A percentile compares a stretch with the other conserved stretches of the same genome.
These are phyloP conservation scores for Blastobotrys serpentis DNA, from an alignment of 1,139 yeast species.

Conservation along the genomic window DNA sequence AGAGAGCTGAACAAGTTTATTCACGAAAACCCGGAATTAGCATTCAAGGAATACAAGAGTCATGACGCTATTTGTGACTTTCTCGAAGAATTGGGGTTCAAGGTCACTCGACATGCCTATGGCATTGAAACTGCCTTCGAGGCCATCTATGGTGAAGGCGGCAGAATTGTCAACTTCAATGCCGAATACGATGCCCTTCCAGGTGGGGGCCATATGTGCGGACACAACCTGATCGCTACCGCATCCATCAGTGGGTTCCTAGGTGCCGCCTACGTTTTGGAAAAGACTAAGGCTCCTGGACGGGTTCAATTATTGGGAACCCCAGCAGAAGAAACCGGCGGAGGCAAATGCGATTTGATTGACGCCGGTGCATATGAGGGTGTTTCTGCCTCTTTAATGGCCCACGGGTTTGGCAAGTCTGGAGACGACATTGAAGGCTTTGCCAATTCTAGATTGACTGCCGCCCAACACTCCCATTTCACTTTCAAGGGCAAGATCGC, in stretches of 20 bases:
- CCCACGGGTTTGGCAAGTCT: constrained; percentile 22
- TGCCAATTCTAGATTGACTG: constrained; percentile 4
- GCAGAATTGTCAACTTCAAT: constrained; percentile 14
- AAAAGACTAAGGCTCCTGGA: constrained; percentile 28
- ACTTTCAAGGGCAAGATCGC: constrained; percentile 16
- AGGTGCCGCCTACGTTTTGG: constrained; percentile 26
- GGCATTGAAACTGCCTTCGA: constrained; percentile 18
- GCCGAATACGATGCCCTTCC: constrained; percentile 31
- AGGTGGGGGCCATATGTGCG: constrained; percentile 35
- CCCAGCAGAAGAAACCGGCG: constrained; percentile 35
- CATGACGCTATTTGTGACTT: constrained; percentile 18
- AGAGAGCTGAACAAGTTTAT: constrained; percentile 13
- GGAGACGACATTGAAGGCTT: background rate
- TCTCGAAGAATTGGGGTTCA: constrained; percentile 13
- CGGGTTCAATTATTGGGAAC: constrained; percentile 32
- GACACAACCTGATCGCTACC: constrained; percentile 33
- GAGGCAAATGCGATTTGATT: constrained; percentile 30
- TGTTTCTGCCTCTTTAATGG: constrained; percentile 32
- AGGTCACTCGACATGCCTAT: constrained; percentile 18
- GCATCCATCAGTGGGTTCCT: constrained; percentile 25
- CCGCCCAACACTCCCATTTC: constrained; percentile 1
- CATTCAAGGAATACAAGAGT: constrained; percentile 13
- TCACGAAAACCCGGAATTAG: constrained; percentile 17
- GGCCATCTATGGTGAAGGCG: constrained; percentile 14
- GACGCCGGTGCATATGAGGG: constrained; percentile 31